These are phyloP conservation scores for Hypoxylon sp. DNA, from an alignment of 2,329 filamentous ascomycete species.

Conservation along the genomic window DNA sequence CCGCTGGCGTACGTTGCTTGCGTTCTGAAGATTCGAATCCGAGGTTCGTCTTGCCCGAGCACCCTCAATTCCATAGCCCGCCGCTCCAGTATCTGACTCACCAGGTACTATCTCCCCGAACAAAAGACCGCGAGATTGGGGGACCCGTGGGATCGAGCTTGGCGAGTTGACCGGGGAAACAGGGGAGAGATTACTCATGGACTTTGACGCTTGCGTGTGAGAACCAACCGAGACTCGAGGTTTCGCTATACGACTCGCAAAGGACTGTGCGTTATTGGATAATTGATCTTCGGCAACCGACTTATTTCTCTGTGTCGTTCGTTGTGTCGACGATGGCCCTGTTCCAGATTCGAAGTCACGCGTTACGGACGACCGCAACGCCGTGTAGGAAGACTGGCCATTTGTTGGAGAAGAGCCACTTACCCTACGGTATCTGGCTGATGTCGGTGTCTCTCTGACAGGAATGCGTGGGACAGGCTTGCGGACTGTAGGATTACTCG, in stretches of 20 bases:
- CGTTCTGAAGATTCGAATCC: conserved; percentile 73
- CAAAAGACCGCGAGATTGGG: conserved; percentile 64
- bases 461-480: conserved; percentile 52
- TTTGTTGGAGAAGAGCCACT: conserved; percentile 45
- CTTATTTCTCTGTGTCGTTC: conserved; percentile 59
- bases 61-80: conserved; percentile 71
- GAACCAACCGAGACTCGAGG: conserved; percentile 56
- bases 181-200: conserved; percentile 57
- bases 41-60: conserved; percentile 71
- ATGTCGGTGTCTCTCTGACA: conserved; percentile 53
- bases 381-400: conserved; percentile 56
- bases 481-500: conserved; percentile 51
- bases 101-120: conserved; percentile 81
- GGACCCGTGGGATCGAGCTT: conserved; percentile 46
- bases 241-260: conserved; percentile 69
- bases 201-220: conserved; percentile 56
- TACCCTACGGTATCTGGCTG: conserved; percentile 50
- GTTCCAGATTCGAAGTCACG: conserved; percentile 50
- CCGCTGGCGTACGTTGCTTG: conserved; percentile 61
- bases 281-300: conserved; percentile 63
- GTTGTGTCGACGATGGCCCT: conserved; percentile 47
- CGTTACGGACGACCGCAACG: conserved; percentile 54
- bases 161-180: conserved; percentile 50
- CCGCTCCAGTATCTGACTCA: conserved; percentile 62
- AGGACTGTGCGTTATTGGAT: conserved; percentile 67